Conservation (phyloP, 176 grass and related monocot genomes). For the bread wheat (Triticum aestivum) region DNA sequence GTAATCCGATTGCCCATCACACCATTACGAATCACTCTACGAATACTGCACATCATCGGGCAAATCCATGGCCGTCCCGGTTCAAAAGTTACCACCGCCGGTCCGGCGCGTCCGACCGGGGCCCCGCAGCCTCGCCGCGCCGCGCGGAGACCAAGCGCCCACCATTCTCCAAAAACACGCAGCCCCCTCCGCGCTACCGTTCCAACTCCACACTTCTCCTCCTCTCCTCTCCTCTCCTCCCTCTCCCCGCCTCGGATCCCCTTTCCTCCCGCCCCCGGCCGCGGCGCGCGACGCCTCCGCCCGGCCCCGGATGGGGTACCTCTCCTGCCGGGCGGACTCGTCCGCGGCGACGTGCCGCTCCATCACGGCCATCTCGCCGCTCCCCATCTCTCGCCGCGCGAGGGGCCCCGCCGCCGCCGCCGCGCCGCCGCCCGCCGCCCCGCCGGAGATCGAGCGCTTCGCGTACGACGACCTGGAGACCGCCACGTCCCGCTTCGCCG, state of each 20-base stretch:
- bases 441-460: constrained; percentile 56
- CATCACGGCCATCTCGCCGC: constrained; percentile 70
- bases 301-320: constrained; percentile 72
- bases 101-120: background rate
- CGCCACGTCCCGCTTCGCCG: constrained; percentile 80
- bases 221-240: too few species aligned
- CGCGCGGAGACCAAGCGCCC: background rate
- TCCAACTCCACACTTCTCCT: background rate
- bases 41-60: too few species aligned
- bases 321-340: constrained; percentile 95
- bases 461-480: constrained; percentile 71
- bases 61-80: background rate
- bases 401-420: background rate
- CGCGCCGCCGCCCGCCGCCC: background rate
- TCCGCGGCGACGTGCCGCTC: constrained; percentile 84
- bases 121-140: background rate
- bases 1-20: too few species aligned
- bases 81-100: constrained; percentile 2
- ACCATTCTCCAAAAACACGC: background rate
- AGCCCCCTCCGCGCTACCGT: background rate
- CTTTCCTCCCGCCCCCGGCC: background rate
- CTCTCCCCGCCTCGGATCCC: background rate
- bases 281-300: background rate
- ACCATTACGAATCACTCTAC: too few species aligned
- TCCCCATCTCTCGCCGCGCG: constrained; percentile 39